phyloP scores from a whole-genome alignment of 108 stramenopile species.

The Skeletonema tropicum region DNA sequence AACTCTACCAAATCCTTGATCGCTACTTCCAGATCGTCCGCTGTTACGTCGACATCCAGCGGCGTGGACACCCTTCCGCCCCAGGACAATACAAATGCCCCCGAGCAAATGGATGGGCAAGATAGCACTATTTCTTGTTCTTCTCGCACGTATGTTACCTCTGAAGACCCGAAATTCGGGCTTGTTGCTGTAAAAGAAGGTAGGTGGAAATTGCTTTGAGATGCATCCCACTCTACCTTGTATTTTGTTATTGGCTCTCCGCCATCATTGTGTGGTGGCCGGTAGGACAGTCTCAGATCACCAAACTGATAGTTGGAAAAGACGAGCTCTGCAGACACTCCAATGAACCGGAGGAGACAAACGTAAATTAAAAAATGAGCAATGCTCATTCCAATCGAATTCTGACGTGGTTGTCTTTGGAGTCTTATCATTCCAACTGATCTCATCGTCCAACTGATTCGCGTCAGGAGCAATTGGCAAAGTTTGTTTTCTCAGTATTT shows the following conservation, averaged over 20 bases:
- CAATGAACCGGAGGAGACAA: background rate
- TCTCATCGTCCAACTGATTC: background rate
- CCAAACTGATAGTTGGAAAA: constrained; percentile 50
- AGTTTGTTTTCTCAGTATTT: background rate
- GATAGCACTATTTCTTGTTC: constrained; percentile 66
- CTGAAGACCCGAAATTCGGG: constrained; percentile 54
- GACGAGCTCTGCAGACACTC: constrained; percentile 36
- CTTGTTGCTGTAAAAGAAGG: constrained; percentile 53
- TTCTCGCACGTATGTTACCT: constrained; percentile 68
- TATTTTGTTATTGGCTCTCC: constrained; percentile 73
- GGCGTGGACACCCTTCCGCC: constrained; percentile 58
- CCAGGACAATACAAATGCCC: constrained; percentile 78
- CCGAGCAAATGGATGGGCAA: constrained; percentile 47
- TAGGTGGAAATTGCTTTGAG: constrained; percentile 13
- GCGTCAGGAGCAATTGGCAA: background rate
- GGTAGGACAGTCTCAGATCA: constrained; percentile 48
- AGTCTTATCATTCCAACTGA: background rate
- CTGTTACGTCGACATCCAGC: constrained; percentile 28
- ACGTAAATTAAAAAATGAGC: background rate
- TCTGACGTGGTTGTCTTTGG: background rate
- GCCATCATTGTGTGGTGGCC: constrained; percentile 65
- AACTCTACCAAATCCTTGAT: constrained; percentile 22
- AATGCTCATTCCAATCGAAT: background rate
- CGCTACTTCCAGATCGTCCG: background rate
- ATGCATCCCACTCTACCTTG: constrained; percentile 77